These are phyloP conservation scores for Diaporthe ampelina DNA, from an alignment of 2,329 filamentous ascomycete species.

Conservation along the genomic window DNA sequence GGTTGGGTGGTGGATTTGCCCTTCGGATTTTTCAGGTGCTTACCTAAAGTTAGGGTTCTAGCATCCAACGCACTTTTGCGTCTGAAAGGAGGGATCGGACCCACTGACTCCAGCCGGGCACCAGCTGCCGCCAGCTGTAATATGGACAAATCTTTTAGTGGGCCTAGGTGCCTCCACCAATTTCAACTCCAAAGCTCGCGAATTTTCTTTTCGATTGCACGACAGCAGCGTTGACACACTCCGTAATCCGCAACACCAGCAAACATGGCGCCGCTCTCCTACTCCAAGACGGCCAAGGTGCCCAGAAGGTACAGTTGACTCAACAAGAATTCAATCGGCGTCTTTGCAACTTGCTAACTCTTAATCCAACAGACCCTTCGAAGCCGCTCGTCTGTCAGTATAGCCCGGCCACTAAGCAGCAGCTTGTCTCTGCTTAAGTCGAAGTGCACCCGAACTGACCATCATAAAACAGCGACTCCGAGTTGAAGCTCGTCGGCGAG, in stretches of 20 bases:
- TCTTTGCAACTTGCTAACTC: conserved; percentile 33
- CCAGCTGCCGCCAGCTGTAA: too few relatives aligned
- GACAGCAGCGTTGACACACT: too few relatives aligned
- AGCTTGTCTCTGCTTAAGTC: conserved; percentile 99
- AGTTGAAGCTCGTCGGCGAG: conserved; percentile 99
- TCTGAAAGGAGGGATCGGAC: too few relatives aligned
- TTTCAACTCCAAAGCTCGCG: not conserved
- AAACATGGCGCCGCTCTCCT: conserved; percentile 72
- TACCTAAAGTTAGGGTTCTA: not conserved
- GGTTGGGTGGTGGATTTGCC: not conserved
- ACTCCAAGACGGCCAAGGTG: conserved; percentile 99
- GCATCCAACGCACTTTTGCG: too few relatives aligned
- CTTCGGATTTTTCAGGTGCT: not conserved
- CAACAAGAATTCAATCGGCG: not conserved
- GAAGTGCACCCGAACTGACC: conserved; percentile 81
- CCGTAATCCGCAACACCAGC: conserved; percentile 43
- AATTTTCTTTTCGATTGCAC: too few relatives aligned
- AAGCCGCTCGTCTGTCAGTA: conserved; percentile 99
- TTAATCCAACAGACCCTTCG: conserved; percentile 86
- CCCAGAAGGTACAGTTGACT: conserved; percentile 60
- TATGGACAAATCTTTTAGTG: too few relatives aligned
- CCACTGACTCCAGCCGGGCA: too few relatives aligned
- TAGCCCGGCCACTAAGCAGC: conserved; percentile 94
- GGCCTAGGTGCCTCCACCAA: conserved; percentile 1
- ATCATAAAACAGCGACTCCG: conserved; percentile 85